Conservation (phyloP, 2,329 filamentous ascomycete genomes). For the Salinomyces thailandicus region DNA sequence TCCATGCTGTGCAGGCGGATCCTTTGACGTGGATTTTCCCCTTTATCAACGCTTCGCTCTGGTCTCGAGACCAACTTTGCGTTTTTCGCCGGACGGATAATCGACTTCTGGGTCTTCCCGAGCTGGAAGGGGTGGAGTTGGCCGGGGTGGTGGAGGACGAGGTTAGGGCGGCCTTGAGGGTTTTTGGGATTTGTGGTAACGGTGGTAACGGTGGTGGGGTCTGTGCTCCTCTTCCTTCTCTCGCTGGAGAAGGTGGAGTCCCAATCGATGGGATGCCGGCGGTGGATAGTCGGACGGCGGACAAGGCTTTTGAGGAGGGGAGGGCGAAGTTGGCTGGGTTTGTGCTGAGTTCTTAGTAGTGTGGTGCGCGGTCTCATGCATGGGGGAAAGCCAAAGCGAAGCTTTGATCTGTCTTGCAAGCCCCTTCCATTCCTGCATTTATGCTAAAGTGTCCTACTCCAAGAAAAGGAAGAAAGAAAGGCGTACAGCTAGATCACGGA, state of each 20-base stretch:
- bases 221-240: too few relatives aligned
- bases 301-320: conserved; percentile 1
- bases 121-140: background rate
- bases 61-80: conserved; percentile 2
- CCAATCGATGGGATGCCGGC: too few relatives aligned
- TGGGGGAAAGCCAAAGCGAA: too few relatives aligned
- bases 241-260: too few relatives aligned
- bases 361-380: too few relatives aligned
- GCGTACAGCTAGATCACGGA: too few relatives aligned
- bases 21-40: conserved; percentile 5
- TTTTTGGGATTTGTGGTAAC: background rate
- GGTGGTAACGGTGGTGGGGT: background rate
- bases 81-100: conserved; percentile 2
- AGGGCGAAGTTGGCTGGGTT: conserved; percentile 1
- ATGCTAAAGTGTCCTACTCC: too few relatives aligned
- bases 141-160: conserved; percentile 1
- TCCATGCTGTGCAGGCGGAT: background rate
- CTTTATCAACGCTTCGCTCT: conserved; percentile 7
- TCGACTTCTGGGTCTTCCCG: conserved; percentile 2
- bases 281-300: too few relatives aligned
- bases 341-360: too few relatives aligned
- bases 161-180: background rate
- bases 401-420: too few relatives aligned
- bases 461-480: too few relatives aligned
- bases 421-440: too few relatives aligned